Conservation (phyloP, 768 basidiomycete species). For the Lentinula sp. region DNA sequence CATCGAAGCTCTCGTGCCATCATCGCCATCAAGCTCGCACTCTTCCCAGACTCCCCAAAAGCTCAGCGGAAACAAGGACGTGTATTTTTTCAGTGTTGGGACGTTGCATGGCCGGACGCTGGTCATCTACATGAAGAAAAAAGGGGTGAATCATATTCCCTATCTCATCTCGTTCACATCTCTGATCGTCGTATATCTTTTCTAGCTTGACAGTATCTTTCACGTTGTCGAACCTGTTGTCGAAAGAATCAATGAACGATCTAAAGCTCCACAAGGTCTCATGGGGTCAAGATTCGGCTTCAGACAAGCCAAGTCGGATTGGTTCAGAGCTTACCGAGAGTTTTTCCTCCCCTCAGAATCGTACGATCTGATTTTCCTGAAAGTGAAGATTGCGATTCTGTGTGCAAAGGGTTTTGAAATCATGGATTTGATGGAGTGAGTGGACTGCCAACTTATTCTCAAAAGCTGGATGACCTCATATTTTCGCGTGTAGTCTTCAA, state of each 20-base stretch:
- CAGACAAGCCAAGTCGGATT: conserved; percentile 78
- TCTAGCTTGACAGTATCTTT: conserved; percentile 83
- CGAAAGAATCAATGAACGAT: conserved; percentile 78
- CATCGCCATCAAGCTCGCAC: conserved; percentile 62
- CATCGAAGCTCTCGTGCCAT: conserved; percentile 93
- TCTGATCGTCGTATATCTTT: not conserved
- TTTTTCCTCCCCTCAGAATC: conserved; percentile 93
- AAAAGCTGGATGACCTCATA: not conserved
- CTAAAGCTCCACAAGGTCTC: conserved; percentile 63
- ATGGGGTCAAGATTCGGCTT: conserved; percentile 65
- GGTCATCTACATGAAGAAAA: conserved; percentile 94
- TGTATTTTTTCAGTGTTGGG: conserved; percentile 94
- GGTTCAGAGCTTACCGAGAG: conserved; percentile 94
- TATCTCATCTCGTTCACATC: not conserved
- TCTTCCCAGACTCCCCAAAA: conserved; percentile 80
- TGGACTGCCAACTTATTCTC: not conserved
- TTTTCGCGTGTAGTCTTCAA: conserved; percentile 53
- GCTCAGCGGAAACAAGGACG: conserved; percentile 84
- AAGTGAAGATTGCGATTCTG: conserved; percentile 88
- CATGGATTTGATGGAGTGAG: conserved; percentile 92
- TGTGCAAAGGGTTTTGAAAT: conserved; percentile 96
- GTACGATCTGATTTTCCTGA: conserved; percentile 86
- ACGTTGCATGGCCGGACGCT: conserved; percentile 81
- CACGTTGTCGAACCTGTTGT: conserved; percentile 96
- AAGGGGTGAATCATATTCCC: conserved; percentile 44